Conservation (phyloP, 2,329 filamentous ascomycete species). For the Eurotiales sp. region DNA sequence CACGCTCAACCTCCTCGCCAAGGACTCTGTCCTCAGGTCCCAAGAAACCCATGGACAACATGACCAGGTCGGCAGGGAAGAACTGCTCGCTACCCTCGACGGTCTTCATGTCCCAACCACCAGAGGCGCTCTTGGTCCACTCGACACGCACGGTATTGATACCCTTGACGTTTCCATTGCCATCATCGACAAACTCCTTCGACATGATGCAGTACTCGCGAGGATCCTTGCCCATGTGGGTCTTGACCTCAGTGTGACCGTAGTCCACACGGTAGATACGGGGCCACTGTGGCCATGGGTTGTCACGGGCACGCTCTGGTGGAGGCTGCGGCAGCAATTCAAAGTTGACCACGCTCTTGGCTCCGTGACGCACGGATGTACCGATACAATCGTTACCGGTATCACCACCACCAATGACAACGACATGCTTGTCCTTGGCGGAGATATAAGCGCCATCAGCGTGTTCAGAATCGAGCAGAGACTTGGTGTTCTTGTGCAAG, state of each 20-base stretch:
- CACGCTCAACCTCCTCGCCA: conserved; percentile 84
- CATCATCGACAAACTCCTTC: conserved; percentile 90
- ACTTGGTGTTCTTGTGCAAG: conserved; percentile 96
- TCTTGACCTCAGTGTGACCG: conserved; percentile 90
- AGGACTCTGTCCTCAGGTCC: conserved; percentile 87
- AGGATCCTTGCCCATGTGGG: conserved; percentile 92
- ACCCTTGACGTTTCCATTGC: conserved; percentile 81
- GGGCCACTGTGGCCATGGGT: conserved; percentile 98
- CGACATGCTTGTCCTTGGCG: conserved; percentile 90
- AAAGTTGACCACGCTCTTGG: conserved; percentile 95
- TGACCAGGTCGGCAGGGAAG: conserved; percentile 92
- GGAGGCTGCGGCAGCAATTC: conserved; percentile 92
- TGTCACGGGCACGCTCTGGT: conserved; percentile 83
- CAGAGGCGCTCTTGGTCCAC: conserved; percentile 85
- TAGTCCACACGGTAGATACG: conserved; percentile 98
- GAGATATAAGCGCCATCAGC: conserved; percentile 83
- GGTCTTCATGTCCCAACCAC: conserved; percentile 99
- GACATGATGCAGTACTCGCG: conserved; percentile 99
- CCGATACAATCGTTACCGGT: conserved; percentile 98
- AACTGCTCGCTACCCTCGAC: conserved; percentile 89
- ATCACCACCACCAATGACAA: conserved; percentile 96
- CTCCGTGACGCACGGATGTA: conserved; percentile 90
- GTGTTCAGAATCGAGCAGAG: conserved; percentile 85
- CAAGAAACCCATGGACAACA: conserved; percentile 96
- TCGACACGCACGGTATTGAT: conserved; percentile 95